Evolutionary conservation across 495 filamentous ascomycete species (phyloP).

Genomic region (Daldinia childiae): DNA sequence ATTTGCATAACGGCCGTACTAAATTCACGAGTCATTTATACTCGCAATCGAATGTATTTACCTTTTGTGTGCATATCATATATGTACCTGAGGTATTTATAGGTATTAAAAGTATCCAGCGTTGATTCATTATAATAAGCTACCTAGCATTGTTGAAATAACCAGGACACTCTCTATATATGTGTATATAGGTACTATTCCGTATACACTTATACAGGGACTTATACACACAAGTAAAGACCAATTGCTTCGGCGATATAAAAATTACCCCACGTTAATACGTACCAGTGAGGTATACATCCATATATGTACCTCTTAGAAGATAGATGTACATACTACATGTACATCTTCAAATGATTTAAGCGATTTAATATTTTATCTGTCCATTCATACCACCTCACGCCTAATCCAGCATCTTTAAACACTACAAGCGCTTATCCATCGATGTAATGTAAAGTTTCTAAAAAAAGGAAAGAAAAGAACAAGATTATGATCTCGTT

Average conservation of each 20-base stretch:
- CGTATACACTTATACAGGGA: background rate
- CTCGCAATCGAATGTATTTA: no score
- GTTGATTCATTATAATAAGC: no score
- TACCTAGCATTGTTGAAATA: no score
- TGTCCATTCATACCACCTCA: background rate
- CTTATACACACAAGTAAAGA: background rate
- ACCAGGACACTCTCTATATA: no score
- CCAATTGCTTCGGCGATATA: background rate
- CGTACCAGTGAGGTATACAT: background rate
- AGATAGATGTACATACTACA: background rate
- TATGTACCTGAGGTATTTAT: no score
- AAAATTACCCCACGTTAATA: slow-evolving; percentile 2
- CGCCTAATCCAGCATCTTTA: background rate
- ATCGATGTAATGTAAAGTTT: background rate
- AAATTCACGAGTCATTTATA: background rate
- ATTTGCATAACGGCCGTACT: background rate
- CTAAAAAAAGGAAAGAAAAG: slow-evolving; percentile 6
- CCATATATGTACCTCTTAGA: background rate
- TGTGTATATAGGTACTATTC: background rate
- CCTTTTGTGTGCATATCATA: no score
- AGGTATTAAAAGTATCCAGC: no score
- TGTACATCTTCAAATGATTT: no score
- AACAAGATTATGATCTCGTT: slow-evolving; percentile 13
- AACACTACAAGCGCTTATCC: background rate
- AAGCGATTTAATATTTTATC: background rate